Evolutionary conservation across 345 rosid genomes (phyloP).

Genomic region (Erysimum cheiranthoides): DNA sequence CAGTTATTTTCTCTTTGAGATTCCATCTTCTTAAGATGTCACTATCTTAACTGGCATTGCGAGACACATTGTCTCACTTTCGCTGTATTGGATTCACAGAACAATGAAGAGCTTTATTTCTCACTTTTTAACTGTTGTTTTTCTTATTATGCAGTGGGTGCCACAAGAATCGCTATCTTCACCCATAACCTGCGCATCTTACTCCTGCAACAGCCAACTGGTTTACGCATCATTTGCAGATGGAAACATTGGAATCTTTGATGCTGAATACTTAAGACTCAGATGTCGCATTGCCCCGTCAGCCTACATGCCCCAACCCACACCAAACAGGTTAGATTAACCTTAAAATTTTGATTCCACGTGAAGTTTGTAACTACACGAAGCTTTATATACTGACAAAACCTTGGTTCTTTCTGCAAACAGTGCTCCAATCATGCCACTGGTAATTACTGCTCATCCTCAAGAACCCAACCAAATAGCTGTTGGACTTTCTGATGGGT

Average conservation of each 20-base stretch:
- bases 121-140: background rate
- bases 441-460: slow-evolving; percentile 72
- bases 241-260: slow-evolving; percentile 80
- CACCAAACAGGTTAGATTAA: slow-evolving; percentile 55
- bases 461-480: slow-evolving; percentile 75
- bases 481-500: slow-evolving; percentile 69
- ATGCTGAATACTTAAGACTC: slow-evolving; percentile 74
- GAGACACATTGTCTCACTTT: background rate
- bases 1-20: background rate
- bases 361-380: background rate
- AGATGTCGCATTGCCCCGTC: slow-evolving; percentile 84
- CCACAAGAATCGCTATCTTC: slow-evolving; percentile 79
- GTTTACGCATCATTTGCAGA: slow-evolving; percentile 76
- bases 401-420: background rate
- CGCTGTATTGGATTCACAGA: background rate
- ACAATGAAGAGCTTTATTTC: background rate
- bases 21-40: background rate
- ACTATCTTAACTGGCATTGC: background rate
- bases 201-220: slow-evolving; percentile 87
- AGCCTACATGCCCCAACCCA: slow-evolving; percentile 62
- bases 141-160: slow-evolving; percentile 66
- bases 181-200: slow-evolving; percentile 71
- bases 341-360: background rate
- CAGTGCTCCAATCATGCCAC: slow-evolving; percentile 46
- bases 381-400: background rate